Evolutionary conservation across 2,329 filamentous ascomycete species (phyloP), one percentile per base, ranked within the genome.

Genomic region (Corinectria fuckeliana): DNA sequence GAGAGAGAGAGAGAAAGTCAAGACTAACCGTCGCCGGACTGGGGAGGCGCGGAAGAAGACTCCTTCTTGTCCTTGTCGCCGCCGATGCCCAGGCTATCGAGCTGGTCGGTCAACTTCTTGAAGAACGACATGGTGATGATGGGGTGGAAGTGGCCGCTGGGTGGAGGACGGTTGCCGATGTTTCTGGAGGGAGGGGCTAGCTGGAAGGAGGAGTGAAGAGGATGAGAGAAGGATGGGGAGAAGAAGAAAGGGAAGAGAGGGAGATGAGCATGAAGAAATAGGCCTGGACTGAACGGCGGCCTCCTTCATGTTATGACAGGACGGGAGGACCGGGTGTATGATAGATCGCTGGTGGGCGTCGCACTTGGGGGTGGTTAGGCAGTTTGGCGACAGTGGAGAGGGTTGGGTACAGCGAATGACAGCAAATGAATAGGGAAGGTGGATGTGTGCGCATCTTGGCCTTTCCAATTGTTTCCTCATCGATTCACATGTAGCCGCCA

Each of bases 1-100:
- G 25, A 21, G 20, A 16, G 3, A 8, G 4, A 9, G 3, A 16
- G 4, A 6, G 11, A 34, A 10, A 28, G 42, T 9, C 2, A 32
- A 16, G 10, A 45, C 69, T 49, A 56, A 72, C 70, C 61, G 16
- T 64, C 61, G 8, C 61, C 49, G n/a, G 32, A 36, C 10, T 60
- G 65, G 32, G 63, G 49, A 55, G 62, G 56, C 30, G 64, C 49
- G 16, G 50, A 38, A 21, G 55, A 57, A 11, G 55, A 55, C 23
- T 54, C 28, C 23, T 68, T 63, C n/a, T 70, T 57, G n/a, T 63
- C 39, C 61, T 71, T 64, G 47, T 70, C 71, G 50, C 75, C 77
- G 44, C 79, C 80, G 65, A 83, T 75, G 50, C 75, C 77, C 54
- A 85, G 75, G 66, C 79, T 77, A 68, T 84, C 80, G 39, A 81